phyloP scores from a whole-genome alignment of 1,284 basidiomycete genomes.

The Fomitopsis palustris region DNA sequence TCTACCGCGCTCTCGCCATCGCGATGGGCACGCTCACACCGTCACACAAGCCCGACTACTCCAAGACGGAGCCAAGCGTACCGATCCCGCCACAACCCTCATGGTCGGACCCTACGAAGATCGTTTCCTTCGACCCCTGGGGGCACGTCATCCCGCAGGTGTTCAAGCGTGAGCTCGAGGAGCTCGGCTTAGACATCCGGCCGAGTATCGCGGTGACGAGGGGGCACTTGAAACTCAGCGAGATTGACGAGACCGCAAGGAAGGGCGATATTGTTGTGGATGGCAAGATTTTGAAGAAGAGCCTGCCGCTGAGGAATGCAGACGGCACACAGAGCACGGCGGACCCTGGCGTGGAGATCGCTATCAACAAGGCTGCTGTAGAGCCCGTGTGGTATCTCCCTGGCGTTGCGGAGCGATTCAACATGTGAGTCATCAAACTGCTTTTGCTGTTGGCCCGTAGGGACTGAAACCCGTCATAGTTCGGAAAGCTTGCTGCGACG shows the following conservation, averaged over 20 bases:
- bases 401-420: constrained; percentile 87
- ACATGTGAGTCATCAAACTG: constrained; percentile 57
- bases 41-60: constrained; percentile 84
- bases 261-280: constrained; percentile 78
- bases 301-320: constrained; percentile 52
- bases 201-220: constrained; percentile 91
- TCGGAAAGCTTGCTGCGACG: constrained; percentile 84
- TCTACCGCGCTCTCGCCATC: constrained; percentile 90
- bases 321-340: constrained; percentile 56
- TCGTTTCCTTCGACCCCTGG: constrained; percentile 94
- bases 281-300: constrained; percentile 79
- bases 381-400: constrained; percentile 96
- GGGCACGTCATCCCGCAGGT: constrained; percentile 87
- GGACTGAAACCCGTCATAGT: constrained; percentile 22
- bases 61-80: constrained; percentile 87
- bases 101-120: constrained; percentile 83
- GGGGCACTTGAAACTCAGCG: constrained; percentile 86
- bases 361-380: constrained; percentile 84
- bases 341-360: constrained; percentile 85
- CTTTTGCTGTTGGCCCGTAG: background rate
- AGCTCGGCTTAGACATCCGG: constrained; percentile 70
- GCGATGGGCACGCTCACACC: constrained; percentile 88
- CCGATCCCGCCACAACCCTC: constrained; percentile 76
- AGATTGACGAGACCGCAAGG: constrained; percentile 81
- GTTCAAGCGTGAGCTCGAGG: constrained; percentile 68